Percentiles rank a stretch among this genome's conserved stretches.
Conservation (phyloP, 2,329 filamentous ascomycete species). For the Aquanectria penicillioides region DNA sequence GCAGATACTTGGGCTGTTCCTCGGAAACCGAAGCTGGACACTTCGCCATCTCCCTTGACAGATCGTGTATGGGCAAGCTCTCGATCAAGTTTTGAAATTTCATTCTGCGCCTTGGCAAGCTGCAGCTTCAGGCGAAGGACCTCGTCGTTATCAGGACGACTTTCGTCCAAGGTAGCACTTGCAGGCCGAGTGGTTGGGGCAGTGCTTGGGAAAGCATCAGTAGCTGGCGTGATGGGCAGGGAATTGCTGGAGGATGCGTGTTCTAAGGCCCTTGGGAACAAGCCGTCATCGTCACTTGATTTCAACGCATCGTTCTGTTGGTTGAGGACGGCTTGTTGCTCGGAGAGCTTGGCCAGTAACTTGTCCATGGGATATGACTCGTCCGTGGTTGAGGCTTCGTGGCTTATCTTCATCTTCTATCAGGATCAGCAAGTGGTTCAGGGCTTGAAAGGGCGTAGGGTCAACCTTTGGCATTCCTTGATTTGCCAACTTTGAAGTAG, state of each 20-base stretch:
- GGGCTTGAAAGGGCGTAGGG: background rate
- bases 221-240: conserved; percentile 70
- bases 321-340: conserved; percentile 71
- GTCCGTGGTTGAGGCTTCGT: conserved; percentile 49
- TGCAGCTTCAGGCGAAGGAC: conserved; percentile 75
- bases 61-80: conserved; percentile 74
- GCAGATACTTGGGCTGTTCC: conserved; percentile 30
- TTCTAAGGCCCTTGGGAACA: conserved; percentile 52
- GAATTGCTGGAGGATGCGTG: conserved; percentile 66
- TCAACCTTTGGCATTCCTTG: conserved; percentile 64
- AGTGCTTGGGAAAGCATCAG: conserved; percentile 61
- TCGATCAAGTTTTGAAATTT: conserved; percentile 76
- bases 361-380: conserved; percentile 73
- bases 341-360: conserved; percentile 77
- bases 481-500: conserved; percentile 65
- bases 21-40: conserved; percentile 32
- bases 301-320: conserved; percentile 68
- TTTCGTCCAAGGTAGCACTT: conserved; percentile 59
- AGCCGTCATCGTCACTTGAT: conserved; percentile 48
- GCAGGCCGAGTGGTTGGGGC: conserved; percentile 62
- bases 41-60: conserved; percentile 61
- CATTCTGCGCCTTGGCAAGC: conserved; percentile 75
- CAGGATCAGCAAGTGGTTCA: conserved; percentile 37
- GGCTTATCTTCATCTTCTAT: conserved; percentile 60
- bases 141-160: conserved; percentile 61